These are phyloP conservation scores for Ichthyophthirius multifiliis DNA, from an alignment of 169 alveolate species.

Conservation along the genomic window DNA sequence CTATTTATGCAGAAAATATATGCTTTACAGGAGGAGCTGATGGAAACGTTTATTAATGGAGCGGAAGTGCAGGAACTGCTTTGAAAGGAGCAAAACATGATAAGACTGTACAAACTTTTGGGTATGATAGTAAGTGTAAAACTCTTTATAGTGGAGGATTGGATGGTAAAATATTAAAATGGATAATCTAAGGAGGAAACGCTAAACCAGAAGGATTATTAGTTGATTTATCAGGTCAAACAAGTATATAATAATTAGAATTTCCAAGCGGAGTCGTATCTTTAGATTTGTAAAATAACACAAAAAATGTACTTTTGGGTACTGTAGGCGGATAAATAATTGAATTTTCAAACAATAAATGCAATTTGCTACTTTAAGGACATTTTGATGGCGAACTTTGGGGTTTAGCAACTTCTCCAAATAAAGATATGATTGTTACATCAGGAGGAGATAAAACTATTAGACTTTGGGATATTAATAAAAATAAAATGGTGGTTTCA, in stretches of 20 bases:
- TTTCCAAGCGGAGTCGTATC: slow-evolving; percentile 71
- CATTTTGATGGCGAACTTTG: slow-evolving; percentile 85
- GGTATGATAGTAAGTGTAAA: slow-evolving; percentile 24
- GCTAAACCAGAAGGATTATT: neutral
- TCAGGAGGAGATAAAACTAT: slow-evolving; percentile 86
- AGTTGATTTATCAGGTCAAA: neutral
- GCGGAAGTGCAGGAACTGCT: slow-evolving; percentile 43
- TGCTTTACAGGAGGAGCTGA: slow-evolving; percentile 59
- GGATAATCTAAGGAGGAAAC: slow-evolving; percentile 43
- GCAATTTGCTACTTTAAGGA: slow-evolving; percentile 47
- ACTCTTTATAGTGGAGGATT: slow-evolving; percentile 71
- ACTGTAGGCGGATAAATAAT: slow-evolving; percentile 76
- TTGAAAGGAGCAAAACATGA: slow-evolving; percentile 52
- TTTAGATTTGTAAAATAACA: slow-evolving; percentile 53
- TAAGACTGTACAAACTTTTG: slow-evolving; percentile 61
- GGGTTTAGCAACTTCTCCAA: slow-evolving; percentile 81
- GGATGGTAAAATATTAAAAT: slow-evolving; percentile 73
- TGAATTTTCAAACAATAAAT: slow-evolving; percentile 27
- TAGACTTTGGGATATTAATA: slow-evolving; percentile 78
- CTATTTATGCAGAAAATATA: slow-evolving; percentile 44
- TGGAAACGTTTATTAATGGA: slow-evolving; percentile 51
- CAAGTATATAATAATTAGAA: slow-evolving; percentile 52
- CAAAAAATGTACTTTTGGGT: slow-evolving; percentile 56
- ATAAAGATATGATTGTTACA: slow-evolving; percentile 61
- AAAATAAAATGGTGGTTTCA: slow-evolving; percentile 48